Conservation (phyloP, 2,329 filamentous ascomycete genomes). For the Aschersonia sp. region DNA sequence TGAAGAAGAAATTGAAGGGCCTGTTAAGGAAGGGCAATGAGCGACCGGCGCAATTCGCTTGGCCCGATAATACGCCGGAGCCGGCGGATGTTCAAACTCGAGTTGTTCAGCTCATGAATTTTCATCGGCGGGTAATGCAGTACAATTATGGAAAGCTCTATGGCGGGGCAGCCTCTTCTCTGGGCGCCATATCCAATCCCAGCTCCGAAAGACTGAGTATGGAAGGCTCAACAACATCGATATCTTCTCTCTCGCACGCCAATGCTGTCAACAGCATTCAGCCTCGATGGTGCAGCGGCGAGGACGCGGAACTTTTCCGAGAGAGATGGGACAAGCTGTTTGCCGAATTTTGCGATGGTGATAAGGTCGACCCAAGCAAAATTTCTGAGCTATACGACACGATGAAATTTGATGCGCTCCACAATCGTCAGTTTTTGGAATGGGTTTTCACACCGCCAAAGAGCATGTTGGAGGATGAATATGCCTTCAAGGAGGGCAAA, state of each 20-base stretch:
- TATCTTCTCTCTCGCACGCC: constrained; percentile 39
- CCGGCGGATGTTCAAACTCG: constrained; percentile 84
- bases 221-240: constrained; percentile 26
- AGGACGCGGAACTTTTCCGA: constrained; percentile 86
- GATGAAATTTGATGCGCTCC: constrained; percentile 97
- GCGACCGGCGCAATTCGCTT: constrained; percentile 91
- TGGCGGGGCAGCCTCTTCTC: constrained; percentile 47
- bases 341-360: constrained; percentile 85
- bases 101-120: constrained; percentile 94
- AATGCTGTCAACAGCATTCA: constrained; percentile 60
- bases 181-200: constrained; percentile 40
- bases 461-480: constrained; percentile 60
- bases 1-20: constrained; percentile 97
- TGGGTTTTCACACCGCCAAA: constrained; percentile 90
- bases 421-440: constrained; percentile 91
- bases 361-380: constrained; percentile 98
- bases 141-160: constrained; percentile 78
- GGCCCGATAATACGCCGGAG: constrained; percentile 89
- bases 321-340: constrained; percentile 99
- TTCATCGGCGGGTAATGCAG: constrained; percentile 88
- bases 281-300: constrained; percentile 87
- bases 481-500: constrained; percentile 28
- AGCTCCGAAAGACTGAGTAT: constrained; percentile 28
- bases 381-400: constrained; percentile 97
- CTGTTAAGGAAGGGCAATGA: constrained; percentile 84